Evolutionary conservation across 352 stramenopile species (phyloP).

Genomic region (Globisporangium paddicum): DNA sequence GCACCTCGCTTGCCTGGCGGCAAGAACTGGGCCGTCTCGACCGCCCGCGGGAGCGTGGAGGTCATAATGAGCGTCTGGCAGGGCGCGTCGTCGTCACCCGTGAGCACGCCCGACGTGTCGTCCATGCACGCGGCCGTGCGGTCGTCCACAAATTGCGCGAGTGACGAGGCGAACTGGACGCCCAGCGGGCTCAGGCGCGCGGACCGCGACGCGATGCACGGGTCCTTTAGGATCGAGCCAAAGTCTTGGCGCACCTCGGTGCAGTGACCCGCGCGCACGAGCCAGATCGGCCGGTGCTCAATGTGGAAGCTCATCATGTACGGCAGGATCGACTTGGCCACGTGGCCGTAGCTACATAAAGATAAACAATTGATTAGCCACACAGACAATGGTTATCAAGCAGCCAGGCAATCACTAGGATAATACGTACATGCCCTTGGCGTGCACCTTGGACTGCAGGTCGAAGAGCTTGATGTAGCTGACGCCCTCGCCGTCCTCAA

Average conservation of each 20-base stretch:
- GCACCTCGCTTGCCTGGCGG: conserved; percentile 37
- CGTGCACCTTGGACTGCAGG: conserved; percentile 83
- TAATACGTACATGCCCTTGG: conserved; percentile 65
- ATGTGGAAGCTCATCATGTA: conserved; percentile 96
- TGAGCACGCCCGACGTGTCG: conserved; percentile 25
- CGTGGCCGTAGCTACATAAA: conserved; percentile 59
- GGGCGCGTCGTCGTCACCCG: conserved; percentile 27
- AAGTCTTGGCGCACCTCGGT: conserved; percentile 68
- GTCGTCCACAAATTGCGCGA: conserved; percentile 91
- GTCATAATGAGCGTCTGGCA: conserved; percentile 68
- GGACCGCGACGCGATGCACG: conserved; percentile 65
- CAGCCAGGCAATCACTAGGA: too few species aligned
- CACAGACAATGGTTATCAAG: not conserved
- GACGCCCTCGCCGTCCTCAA: conserved; percentile 80
- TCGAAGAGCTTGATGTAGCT: conserved; percentile 91
- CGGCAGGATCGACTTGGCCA: conserved; percentile 89
- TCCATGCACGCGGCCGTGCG: conserved; percentile 51
- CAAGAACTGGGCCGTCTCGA: conserved; percentile 68
- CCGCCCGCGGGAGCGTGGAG: conserved; percentile 72
- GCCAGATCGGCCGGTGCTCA: conserved; percentile 89
- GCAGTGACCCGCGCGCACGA: conserved; percentile 88
- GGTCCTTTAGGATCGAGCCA: conserved; percentile 57
- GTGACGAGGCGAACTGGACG: conserved; percentile 88
- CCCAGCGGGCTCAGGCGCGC: conserved; percentile 88
- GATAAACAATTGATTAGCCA: not conserved